phyloP scores from a whole-genome alignment of 345 rosid species.

The Mangifera indica region DNA sequence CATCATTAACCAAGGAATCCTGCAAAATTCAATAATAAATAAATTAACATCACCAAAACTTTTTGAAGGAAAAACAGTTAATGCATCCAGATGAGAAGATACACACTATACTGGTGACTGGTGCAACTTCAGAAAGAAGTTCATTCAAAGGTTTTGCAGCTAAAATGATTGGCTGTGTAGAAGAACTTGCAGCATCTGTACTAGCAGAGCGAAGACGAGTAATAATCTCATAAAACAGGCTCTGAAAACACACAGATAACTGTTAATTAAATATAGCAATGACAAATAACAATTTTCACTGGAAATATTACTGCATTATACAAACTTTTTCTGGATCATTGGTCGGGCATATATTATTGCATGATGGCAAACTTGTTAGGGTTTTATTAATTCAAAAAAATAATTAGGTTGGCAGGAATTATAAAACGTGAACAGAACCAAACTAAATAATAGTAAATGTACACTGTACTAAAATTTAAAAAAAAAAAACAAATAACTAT shows the following conservation, averaged over 20 bases:
- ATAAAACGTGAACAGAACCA: not conserved
- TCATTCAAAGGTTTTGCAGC: conserved; percentile 56
- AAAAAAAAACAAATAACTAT: not conserved
- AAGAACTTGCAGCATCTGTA: conserved; percentile 75
- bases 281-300: not conserved
- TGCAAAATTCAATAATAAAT: conserved; percentile 30
- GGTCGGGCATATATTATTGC: not conserved
- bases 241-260: conserved; percentile 44
- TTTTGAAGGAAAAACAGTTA: conserved; percentile 12
- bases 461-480: too few species aligned
- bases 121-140: conserved; percentile 63
- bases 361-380: not conserved
- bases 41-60: conserved; percentile 3
- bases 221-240: conserved; percentile 75
- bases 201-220: conserved; percentile 66
- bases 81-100: conserved; percentile 13
- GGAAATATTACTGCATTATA: too few species aligned
- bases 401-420: not conserved
- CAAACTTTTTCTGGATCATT: not conserved
- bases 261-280: not conserved
- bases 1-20: conserved; percentile 38
- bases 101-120: conserved; percentile 35
- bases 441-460: not conserved
- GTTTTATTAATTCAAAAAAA: not conserved
- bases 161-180: conserved; percentile 58